Evolutionary conservation across 352 stramenopile genomes (phyloP), one percentile per base, ranked within the genome.

Genomic region (Phytophthora rubi): DNA sequence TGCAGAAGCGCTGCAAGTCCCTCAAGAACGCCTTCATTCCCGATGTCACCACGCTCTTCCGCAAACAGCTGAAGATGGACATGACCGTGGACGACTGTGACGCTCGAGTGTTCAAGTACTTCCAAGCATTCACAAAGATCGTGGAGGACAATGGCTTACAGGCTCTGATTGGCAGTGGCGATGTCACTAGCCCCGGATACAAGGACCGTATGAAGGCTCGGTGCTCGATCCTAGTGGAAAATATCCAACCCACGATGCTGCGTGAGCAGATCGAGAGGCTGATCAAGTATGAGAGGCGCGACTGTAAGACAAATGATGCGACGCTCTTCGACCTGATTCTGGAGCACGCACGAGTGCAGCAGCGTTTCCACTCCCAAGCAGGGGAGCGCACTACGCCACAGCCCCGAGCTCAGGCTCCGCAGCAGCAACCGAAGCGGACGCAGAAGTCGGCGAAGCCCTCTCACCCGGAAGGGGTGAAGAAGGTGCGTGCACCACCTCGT

Each of bases 31-130:
- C 30, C 10, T 61, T 65, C 35, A 57, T 68, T 15, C 63, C 49
- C 13, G 49, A 71, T 13, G 18, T 76, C 10, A 62, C 59, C 12
- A 55, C 30, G 5, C 53, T 75, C 32, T 57, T 70, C 26, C 48
- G 32, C 6, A 18, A 53, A n/a, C 16, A 26, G 26, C 47, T 75
- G 42, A 23, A 58, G 8, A 70, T 75, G 67, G 47, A 59, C 16
- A 39, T 72, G 26, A 51, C 16, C 1, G 48, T 53, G 6, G 57
- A 72, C 18, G 57, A 67, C 58, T 67, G 39, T 42, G 58, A 72
- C 23, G 45, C 51, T 13, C 57, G 52, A 21, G 65, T 67, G 32
- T 68, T 62, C n/a, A 55, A 57, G 18, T 68, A 59, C 45, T 67
- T 68, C 7, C 51, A 58, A 9, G 54, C 59, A 21, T 72, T 64